phyloP scores from a whole-genome alignment of 768 basidiomycete species.

The Rhizopogon sp. region DNA sequence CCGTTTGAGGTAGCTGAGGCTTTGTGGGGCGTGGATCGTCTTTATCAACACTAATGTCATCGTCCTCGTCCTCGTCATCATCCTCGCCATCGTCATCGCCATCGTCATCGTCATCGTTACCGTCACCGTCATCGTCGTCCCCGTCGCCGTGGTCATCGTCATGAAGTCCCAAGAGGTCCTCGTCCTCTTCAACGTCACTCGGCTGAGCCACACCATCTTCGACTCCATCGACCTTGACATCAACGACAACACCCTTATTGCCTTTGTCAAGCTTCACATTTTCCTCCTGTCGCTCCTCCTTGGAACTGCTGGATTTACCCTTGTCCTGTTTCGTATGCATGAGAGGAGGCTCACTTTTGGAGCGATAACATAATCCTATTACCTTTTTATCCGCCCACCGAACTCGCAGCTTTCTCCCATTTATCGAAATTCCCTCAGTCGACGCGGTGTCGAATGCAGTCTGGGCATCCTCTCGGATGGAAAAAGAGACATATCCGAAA shows the following conservation, averaged over 20 bases:
- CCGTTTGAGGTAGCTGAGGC: slow-evolving; percentile 75
- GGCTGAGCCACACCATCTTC: slow-evolving; percentile 17
- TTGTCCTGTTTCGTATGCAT: background rate
- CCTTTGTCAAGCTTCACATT: slow-evolving; percentile 27
- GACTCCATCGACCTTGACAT: slow-evolving; percentile 18
- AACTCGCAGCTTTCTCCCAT: slow-evolving; percentile 65
- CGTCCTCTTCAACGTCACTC: slow-evolving; percentile 33
- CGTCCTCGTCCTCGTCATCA: slow-evolving; percentile 23
- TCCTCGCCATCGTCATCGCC: slow-evolving; percentile 16
- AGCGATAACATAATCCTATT: slow-evolving; percentile 4
- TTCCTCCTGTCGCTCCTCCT: slow-evolving; percentile 26
- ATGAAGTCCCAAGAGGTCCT: slow-evolving; percentile 42
- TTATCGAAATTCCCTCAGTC: slow-evolving; percentile 59
- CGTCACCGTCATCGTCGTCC: slow-evolving; percentile 21
- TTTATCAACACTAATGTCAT: slow-evolving; percentile 20
- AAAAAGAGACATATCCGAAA: slow-evolving; percentile 94
- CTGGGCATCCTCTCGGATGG: slow-evolving; percentile 85
- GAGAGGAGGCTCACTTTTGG: too few relatives aligned
- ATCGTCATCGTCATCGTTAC: slow-evolving; percentile 30
- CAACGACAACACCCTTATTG: slow-evolving; percentile 25
- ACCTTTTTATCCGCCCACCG: slow-evolving; percentile 84
- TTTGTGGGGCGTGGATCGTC: slow-evolving; percentile 45
- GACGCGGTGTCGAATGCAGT: slow-evolving; percentile 60
- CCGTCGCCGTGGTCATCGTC: slow-evolving; percentile 32
- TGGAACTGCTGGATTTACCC: background rate